A percentile compares a stretch with the other conserved stretches of the same genome.
Conservation (phyloP, 768 basidiomycete genomes). For the Porphyrellus cyaneotinctus region DNA sequence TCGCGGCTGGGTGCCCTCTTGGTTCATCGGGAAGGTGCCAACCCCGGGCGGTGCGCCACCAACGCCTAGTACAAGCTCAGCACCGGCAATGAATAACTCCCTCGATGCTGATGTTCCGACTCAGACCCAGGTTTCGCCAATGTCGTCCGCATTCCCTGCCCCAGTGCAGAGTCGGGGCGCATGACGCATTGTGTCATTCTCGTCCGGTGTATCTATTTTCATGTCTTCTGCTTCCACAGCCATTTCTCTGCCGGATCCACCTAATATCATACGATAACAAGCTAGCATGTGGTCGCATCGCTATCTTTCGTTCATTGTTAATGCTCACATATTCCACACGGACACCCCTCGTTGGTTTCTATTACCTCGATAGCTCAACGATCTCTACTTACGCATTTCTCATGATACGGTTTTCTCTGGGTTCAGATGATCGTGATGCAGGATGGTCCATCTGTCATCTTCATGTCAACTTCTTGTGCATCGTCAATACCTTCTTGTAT, state of each 20-base stretch:
- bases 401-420: slow-evolving; percentile 11
- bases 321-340: slow-evolving; percentile 25
- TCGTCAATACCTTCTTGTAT: slow-evolving; percentile 21
- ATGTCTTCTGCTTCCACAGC: slow-evolving; percentile 13
- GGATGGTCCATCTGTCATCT: slow-evolving; percentile 14
- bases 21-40: slow-evolving; percentile 90
- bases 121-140: slow-evolving; percentile 60
- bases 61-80: slow-evolving; percentile 48
- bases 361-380: slow-evolving; percentile 10
- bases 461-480: slow-evolving; percentile 16
- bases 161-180: slow-evolving; percentile 32
- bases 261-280: slow-evolving; percentile 22
- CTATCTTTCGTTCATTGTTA: slow-evolving; percentile 27
- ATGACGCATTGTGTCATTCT: slow-evolving; percentile 15
- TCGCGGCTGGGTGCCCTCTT: slow-evolving; percentile 96
- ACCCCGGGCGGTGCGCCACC: slow-evolving; percentile 39
- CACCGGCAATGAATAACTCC: slow-evolving; percentile 29
- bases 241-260: slow-evolving; percentile 15
- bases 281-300: slow-evolving; percentile 16
- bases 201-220: slow-evolving; percentile 23
- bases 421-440: slow-evolving; percentile 11
- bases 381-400: slow-evolving; percentile 16
- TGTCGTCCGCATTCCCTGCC: slow-evolving; percentile 75
- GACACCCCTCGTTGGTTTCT: slow-evolving; percentile 12
- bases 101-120: slow-evolving; percentile 38